phyloP scores from a whole-genome alignment of 2,329 filamentous ascomycete genomes.

The Neoascochyta sp. region DNA sequence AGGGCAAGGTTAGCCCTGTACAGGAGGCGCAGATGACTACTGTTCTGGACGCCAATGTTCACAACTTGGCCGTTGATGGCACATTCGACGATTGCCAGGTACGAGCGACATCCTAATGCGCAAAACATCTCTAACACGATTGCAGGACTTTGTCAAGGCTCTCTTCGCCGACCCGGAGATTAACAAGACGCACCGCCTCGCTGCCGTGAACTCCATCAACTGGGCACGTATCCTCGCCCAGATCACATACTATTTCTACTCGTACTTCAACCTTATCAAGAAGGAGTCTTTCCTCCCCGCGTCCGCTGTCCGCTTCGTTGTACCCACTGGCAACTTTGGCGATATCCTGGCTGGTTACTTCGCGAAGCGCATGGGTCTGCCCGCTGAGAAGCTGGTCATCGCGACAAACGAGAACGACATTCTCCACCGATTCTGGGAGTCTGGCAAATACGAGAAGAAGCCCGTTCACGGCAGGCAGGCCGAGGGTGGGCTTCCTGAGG shows the following conservation, averaged over 20 bases:
- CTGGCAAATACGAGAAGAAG: conserved; percentile 84
- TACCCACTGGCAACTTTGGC: conserved; percentile 95
- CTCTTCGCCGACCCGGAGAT: conserved; percentile 82
- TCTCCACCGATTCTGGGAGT: conserved; percentile 90
- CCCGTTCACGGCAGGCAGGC: conserved; percentile 56
- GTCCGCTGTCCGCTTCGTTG: conserved; percentile 74
- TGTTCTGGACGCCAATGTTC: conserved; percentile 82
- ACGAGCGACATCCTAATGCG: conserved; percentile 8
- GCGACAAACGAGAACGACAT: conserved; percentile 99
- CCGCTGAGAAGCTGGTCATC: conserved; percentile 81
- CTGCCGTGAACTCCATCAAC: conserved; percentile 96
- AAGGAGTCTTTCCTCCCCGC: conserved; percentile 57
- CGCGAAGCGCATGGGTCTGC: conserved; percentile 83
- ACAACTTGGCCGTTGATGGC: conserved; percentile 84
- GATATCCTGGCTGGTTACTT: conserved; percentile 94
- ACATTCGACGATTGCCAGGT: conserved; percentile 96
- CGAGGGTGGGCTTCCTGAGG: conserved; percentile 52
- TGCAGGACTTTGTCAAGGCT: conserved; percentile 82
- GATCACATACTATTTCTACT: conserved; percentile 94
- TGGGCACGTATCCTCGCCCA: conserved; percentile 93
- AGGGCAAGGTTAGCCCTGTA: conserved; percentile 84
- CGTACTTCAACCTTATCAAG: conserved; percentile 77
- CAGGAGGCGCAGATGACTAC: conserved; percentile 98
- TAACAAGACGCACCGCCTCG: conserved; percentile 78
- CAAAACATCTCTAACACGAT: conserved; percentile 15